Evolutionary conservation across 2,329 filamentous ascomycete species (phyloP), one percentile per base, ranked within the genome.

Genomic region (Penicillium sp.): DNA sequence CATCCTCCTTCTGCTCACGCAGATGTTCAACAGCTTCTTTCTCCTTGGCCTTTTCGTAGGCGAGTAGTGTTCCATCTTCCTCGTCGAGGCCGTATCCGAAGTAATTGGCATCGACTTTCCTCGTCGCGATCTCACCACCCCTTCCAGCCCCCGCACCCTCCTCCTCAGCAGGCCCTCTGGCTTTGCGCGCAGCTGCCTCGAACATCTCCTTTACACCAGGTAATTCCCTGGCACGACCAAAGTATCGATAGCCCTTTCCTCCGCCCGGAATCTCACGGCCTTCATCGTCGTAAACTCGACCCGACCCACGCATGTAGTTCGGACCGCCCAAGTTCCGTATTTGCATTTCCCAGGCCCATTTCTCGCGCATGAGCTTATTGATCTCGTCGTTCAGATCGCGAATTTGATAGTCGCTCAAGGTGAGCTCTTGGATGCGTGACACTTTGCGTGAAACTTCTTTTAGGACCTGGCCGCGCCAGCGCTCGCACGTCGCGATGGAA

Each of bases 341-440:
- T 75, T 96, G 91, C 64, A 94, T 85, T 79, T 99, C 94, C 94
- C 94, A 99, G 83, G 95, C 92, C 81, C 95, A 91, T 76, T 99
- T 99, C 79, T 99, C 94, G 59, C 91, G 86, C 90, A 99, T 96
- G 57, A 96, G 82, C 77, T 96, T 95, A 80, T 99, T 99, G 80
- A 99, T 95, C 76, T 99, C 94, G 74, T 99, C 94, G 77, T 99
- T 99, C 70, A 99, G 80, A 74, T 99, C 94, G 67, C 94, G 87
- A 73, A 99, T 90, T 79, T 97, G 94, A 78, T 89, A 97, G 80
- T 99, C 94, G 74, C 85, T 90, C n/a, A 99, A 81, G 43, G 87
- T 86, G 8, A 84, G 79, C 65, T 99, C 94, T 72, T 99, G 94
- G 76, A 99, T 97, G 69, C 89, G 89, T 59, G 90, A 90, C 52